These are phyloP conservation scores for Botryosphaeria dothidea DNA, from an alignment of 2,329 filamentous ascomycete genomes.

Conservation along the genomic window DNA sequence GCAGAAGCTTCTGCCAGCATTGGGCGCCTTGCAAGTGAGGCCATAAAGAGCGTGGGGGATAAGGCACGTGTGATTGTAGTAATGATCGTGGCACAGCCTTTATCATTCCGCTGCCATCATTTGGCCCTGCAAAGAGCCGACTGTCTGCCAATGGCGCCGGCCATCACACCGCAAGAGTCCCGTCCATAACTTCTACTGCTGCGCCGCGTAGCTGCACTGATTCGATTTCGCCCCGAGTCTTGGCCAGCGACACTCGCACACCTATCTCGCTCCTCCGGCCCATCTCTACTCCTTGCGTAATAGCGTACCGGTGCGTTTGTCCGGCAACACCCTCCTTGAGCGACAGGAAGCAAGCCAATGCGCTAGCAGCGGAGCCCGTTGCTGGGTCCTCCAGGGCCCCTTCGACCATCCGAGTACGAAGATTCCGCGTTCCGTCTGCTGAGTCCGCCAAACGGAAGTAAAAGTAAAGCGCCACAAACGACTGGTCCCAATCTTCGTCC, in stretches of 20 bases:
- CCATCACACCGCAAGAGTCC: constrained; percentile 27
- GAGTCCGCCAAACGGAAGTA: constrained; percentile 50
- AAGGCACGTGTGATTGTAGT: constrained; percentile 8
- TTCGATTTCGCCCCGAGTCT: constrained; percentile 36
- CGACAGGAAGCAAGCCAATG: constrained; percentile 47
- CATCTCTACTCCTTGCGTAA: constrained; percentile 55
- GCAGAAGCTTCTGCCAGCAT: neutral
- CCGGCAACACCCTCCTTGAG: constrained; percentile 38
- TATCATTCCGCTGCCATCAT: neutral
- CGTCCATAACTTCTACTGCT: constrained; percentile 47
- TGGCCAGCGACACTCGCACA: constrained; percentile 45
- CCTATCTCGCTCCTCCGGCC: constrained; percentile 52
- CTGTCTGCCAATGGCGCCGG: neutral
- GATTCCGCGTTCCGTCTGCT: constrained; percentile 28
- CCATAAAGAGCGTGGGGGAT: constrained; percentile 2
- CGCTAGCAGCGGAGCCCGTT: constrained; percentile 53
- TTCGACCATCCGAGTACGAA: constrained; percentile 65
- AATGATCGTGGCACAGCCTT: constrained; percentile 1
- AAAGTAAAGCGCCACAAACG: constrained; percentile 60
- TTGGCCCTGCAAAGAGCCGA: neutral
- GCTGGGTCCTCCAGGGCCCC: constrained; percentile 51
- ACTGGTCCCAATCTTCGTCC: constrained; percentile 53
- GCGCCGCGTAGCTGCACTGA: constrained; percentile 45
- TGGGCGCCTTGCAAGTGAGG: neutral
- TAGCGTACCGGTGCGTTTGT: constrained; percentile 40